Conservation (phyloP, 139 green algal genomes). For the Auxenochlorella pyrenoidosa region DNA sequence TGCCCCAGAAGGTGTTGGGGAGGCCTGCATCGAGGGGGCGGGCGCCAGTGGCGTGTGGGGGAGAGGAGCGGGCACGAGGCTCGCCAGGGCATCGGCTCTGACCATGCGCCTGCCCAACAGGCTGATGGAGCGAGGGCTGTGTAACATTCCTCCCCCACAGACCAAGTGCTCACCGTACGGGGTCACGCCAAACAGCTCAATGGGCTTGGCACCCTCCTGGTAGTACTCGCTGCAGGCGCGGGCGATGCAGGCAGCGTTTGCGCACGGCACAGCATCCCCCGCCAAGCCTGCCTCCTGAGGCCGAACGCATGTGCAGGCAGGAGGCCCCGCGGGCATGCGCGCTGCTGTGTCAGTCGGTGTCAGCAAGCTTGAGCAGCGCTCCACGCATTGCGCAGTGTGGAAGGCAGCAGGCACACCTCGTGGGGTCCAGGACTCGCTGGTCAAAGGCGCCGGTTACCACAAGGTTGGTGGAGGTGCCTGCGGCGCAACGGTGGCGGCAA, state of each 20-base stretch:
- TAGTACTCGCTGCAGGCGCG: constrained; percentile 42
- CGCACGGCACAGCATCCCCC: too few species aligned
- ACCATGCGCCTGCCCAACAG: too few species aligned
- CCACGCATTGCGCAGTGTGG: too few species aligned
- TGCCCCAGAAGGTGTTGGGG: constrained; percentile 47
- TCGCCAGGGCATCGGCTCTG: too few species aligned
- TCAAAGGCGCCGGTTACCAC: constrained; percentile 63
- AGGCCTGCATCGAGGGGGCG: background rate
- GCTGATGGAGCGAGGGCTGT: too few species aligned
- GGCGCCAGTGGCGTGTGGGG: background rate
- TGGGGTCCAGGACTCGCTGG: constrained; percentile 35
- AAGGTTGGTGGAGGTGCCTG: constrained; percentile 66
- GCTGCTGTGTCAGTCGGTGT: too few species aligned
- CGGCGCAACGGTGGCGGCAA: too few species aligned
- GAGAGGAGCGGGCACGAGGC: background rate
- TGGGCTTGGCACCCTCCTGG: constrained; percentile 28
- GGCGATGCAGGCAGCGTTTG: too few species aligned
- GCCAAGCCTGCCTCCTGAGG: too few species aligned
- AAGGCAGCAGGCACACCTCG: background rate
- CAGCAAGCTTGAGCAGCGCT: too few species aligned
- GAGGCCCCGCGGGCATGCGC: too few species aligned
- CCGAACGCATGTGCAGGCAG: too few species aligned
- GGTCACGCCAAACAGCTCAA: constrained; percentile 48
- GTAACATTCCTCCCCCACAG: background rate
- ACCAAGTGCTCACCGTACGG: constrained; percentile 32